Conservation (phyloP, 148 eudicot genomes). For the Salicornia ramosissima region DNA sequence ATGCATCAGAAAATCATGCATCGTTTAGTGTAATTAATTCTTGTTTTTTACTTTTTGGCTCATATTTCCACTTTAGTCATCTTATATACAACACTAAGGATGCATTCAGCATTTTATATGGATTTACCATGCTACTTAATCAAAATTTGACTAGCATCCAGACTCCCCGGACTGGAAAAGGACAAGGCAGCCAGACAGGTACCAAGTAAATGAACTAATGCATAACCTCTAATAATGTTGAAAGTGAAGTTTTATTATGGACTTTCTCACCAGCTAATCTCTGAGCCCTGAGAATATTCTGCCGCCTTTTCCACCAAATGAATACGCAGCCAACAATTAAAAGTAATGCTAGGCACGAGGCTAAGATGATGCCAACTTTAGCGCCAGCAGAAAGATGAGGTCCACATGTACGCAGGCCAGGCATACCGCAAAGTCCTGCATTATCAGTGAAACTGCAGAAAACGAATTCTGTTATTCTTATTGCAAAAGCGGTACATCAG, state of each 20-base stretch:
- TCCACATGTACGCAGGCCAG: conserved; percentile 85
- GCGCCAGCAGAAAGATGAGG: conserved; percentile 86
- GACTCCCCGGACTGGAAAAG: too few relatives aligned
- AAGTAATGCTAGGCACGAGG: conserved; percentile 38
- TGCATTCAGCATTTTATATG: not conserved
- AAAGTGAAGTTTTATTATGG: not conserved
- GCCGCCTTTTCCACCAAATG: conserved; percentile 94
- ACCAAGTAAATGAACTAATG: too few relatives aligned
- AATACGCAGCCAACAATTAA: conserved; percentile 47
- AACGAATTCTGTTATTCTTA: not conserved
- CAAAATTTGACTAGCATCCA: not conserved
- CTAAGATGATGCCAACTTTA: conserved; percentile 66
- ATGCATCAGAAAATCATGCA: too few relatives aligned
- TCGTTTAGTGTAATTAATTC: too few relatives aligned
- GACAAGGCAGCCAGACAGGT: too few relatives aligned
- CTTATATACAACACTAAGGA: too few relatives aligned
- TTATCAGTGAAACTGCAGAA: conserved; percentile 82
- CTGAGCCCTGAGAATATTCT: conserved; percentile 90
- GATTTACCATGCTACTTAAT: not conserved
- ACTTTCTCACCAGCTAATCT: conserved; percentile 67
- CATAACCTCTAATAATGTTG: too few relatives aligned
- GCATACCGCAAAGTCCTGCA: conserved; percentile 90
- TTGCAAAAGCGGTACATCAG: not conserved
- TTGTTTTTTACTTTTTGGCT: too few relatives aligned
- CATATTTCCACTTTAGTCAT: too few relatives aligned